A percentile compares a stretch with the other conserved stretches of the same genome.
Evolutionary conservation across 768 basidiomycete species (phyloP).

Genomic region (Gautieria morchelliformis): DNA sequence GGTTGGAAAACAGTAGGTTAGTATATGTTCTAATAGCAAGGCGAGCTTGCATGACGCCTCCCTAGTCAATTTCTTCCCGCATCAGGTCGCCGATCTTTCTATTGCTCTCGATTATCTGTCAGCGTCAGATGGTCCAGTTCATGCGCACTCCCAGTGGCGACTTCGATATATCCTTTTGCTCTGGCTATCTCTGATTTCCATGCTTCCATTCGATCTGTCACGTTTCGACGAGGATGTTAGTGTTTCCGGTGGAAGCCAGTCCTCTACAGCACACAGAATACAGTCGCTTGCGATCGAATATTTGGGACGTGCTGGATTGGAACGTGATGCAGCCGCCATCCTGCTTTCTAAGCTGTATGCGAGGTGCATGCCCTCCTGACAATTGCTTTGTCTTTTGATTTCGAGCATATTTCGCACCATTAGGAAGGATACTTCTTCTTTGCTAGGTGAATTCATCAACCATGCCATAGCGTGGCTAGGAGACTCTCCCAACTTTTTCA

Average conservation of each 20-base stretch:
- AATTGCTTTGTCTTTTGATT: background rate
- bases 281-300: constrained; percentile 50
- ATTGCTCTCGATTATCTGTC: constrained; percentile 62
- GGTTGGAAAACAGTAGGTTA: constrained; percentile 88
- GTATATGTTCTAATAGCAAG: constrained; percentile 20
- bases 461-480: constrained; percentile 33
- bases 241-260: constrained; percentile 20
- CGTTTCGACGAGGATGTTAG: constrained; percentile 63
- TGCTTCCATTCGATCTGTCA: constrained; percentile 85
- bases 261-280: constrained; percentile 45
- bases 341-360: constrained; percentile 76
- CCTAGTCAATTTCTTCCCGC: constrained; percentile 88
- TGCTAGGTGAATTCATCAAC: constrained; percentile 43
- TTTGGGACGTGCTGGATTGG: constrained; percentile 65
- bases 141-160: constrained; percentile 53
- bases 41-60: background rate
- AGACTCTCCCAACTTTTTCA: constrained; percentile 37
- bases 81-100: constrained; percentile 74
- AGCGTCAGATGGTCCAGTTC: constrained; percentile 32
- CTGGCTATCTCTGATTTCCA: constrained; percentile 92
- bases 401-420: background rate
- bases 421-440: constrained; percentile 50
- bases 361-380: constrained; percentile 34
- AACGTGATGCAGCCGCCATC: constrained; percentile 73
- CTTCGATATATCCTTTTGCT: constrained; percentile 75